These are phyloP conservation scores for Lyophyllum atratum DNA, from an alignment of 768 basidiomycete genomes.

Conservation along the genomic window DNA sequence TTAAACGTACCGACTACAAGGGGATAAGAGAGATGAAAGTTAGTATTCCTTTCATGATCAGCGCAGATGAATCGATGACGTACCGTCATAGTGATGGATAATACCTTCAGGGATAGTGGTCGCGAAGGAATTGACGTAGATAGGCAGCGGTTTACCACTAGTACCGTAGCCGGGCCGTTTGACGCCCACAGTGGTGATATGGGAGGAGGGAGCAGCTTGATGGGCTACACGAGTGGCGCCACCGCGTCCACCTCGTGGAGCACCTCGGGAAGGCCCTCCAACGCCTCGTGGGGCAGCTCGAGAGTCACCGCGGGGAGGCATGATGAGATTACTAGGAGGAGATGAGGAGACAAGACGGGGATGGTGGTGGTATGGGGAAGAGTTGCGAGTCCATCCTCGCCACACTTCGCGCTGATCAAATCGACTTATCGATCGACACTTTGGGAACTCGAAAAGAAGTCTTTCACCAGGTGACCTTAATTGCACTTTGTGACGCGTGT, in stretches of 20 bases:
- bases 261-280: conserved; percentile 25
- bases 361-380: conserved; percentile 14
- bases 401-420: conserved; percentile 9
- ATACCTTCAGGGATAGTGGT: conserved; percentile 60
- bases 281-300: conserved; percentile 22
- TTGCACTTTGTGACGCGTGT: conserved; percentile 7
- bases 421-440: conserved; percentile 21
- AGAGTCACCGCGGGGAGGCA: conserved; percentile 40
- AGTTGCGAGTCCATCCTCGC: background rate
- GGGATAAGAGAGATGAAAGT: background rate
- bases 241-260: conserved; percentile 37
- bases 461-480: conserved; percentile 9
- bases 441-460: conserved; percentile 15
- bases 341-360: conserved; percentile 4
- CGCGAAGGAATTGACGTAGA: conserved; percentile 63
- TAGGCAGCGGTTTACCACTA: conserved; percentile 43
- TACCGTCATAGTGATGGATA: conserved; percentile 83
- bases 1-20: conserved; percentile 44
- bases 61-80: conserved; percentile 25
- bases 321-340: conserved; percentile 14
- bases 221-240: conserved; percentile 28
- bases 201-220: conserved; percentile 32
- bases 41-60: background rate
- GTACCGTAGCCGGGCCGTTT: conserved; percentile 66
- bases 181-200: conserved; percentile 63